Conservation (phyloP, 768 basidiomycete species). For the Amanita molliuscula region DNA sequence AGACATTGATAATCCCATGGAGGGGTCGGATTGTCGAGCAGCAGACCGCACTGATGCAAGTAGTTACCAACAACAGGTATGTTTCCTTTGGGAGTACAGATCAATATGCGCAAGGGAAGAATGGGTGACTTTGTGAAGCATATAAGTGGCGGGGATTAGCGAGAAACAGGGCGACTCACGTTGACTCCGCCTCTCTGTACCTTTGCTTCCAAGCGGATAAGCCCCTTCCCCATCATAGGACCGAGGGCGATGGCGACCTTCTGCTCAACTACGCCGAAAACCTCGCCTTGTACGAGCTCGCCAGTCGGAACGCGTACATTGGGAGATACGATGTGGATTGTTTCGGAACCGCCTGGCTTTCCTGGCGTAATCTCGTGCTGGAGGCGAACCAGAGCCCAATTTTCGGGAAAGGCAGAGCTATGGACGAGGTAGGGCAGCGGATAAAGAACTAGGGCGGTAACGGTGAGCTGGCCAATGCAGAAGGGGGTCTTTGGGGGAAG, state of each 20-base stretch:
- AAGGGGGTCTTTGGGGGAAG: constrained; percentile 74
- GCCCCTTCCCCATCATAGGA: constrained; percentile 76
- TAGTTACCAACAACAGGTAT: constrained; percentile 73
- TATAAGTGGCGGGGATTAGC: neutral
- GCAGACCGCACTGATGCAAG: constrained; percentile 54
- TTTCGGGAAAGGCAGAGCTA: constrained; percentile 23
- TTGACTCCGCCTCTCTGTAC: constrained; percentile 53
- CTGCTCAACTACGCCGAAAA: constrained; percentile 80
- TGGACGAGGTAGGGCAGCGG: constrained; percentile 59
- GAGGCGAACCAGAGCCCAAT: constrained; percentile 63
- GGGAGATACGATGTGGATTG: constrained; percentile 71
- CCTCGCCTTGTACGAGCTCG: constrained; percentile 48
- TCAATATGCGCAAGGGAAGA: constrained; percentile 73
- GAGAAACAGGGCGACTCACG: constrained; percentile 30
- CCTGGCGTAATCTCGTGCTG: constrained; percentile 59
- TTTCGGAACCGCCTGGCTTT: constrained; percentile 49
- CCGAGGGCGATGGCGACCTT: constrained; percentile 72
- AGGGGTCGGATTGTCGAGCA: constrained; percentile 73
- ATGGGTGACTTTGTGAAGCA: constrained; percentile 54
- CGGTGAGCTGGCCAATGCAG: constrained; percentile 79
- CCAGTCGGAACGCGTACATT: constrained; percentile 38
- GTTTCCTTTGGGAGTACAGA: constrained; percentile 93
- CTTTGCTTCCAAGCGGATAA: constrained; percentile 74
- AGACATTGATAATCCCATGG: constrained; percentile 54
- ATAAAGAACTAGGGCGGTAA: constrained; percentile 79